A percentile compares a stretch with the other conserved stretches of the same genome.
Evolutionary conservation across 768 basidiomycete genomes (phyloP).

Genomic region (Panaeolus cyanescens): DNA sequence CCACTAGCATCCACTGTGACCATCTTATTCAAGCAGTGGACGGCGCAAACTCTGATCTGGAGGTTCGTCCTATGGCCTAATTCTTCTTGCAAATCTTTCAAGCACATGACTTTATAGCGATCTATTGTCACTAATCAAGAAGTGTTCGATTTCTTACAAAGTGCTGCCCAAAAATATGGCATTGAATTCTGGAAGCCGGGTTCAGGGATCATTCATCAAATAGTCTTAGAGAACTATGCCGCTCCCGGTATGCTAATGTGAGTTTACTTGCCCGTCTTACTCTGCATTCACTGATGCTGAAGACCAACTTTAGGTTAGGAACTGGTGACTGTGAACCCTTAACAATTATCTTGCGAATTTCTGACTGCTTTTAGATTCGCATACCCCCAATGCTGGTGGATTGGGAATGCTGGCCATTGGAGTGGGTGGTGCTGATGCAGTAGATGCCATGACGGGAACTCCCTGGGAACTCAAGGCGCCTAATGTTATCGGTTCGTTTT

Average conservation of each 20-base stretch:
- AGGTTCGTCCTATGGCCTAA: conserved; percentile 44
- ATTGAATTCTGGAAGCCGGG: conserved; percentile 99
- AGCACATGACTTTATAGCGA: conserved; percentile 42
- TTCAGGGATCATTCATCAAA: conserved; percentile 96
- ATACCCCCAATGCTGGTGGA: conserved; percentile 98
- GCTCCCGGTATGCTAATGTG: conserved; percentile 94
- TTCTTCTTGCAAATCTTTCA: background rate
- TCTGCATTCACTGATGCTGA: conserved; percentile 3
- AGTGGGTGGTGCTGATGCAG: conserved; percentile 98
- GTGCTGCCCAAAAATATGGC: conserved; percentile 86
- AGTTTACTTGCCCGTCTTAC: conserved; percentile 16
- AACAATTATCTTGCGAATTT: background rate
- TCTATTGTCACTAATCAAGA: conserved; percentile 91
- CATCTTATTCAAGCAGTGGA: conserved; percentile 94
- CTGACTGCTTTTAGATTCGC: conserved; percentile 64
- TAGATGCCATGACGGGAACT: conserved; percentile 97
- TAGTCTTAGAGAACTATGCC: conserved; percentile 97
- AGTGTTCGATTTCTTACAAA: conserved; percentile 96
- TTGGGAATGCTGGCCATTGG: conserved; percentile 96
- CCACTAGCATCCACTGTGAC: conserved; percentile 94
- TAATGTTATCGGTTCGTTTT: conserved; percentile 66
- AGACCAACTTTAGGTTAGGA: conserved; percentile 58
- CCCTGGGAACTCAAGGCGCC: conserved; percentile 98
- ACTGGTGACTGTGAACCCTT: conserved; percentile 52
- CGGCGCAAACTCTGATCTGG: conserved; percentile 84